These are phyloP conservation scores for Globisporangium heterothallicum DNA, from an alignment of 352 stramenopile species.

Conservation along the genomic window DNA sequence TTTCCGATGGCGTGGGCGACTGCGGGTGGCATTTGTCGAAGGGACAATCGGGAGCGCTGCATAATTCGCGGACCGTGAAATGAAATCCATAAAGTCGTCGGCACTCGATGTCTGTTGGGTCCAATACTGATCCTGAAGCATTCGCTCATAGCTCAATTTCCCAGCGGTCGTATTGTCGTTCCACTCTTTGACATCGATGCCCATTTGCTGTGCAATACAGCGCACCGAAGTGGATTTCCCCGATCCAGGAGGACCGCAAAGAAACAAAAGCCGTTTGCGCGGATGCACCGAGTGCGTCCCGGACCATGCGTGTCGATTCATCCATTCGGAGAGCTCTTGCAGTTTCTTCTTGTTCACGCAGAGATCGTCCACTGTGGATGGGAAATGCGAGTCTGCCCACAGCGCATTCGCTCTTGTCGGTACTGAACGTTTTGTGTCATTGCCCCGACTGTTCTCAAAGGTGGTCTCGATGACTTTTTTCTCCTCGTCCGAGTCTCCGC, in stretches of 20 bases:
- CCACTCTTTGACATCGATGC: conserved; percentile 60
- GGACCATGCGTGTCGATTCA: conserved; percentile 24
- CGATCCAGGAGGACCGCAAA: conserved; percentile 71
- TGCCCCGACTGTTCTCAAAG: not conserved
- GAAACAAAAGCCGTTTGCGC: conserved; percentile 64
- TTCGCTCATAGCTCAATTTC: conserved; percentile 46
- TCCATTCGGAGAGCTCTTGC: conserved; percentile 63
- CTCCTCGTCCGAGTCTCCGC: conserved; percentile 20
- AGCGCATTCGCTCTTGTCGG: conserved; percentile 16
- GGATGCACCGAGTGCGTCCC: conserved; percentile 5
- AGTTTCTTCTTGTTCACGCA: conserved; percentile 84
- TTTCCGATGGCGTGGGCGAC: conserved; percentile 8
- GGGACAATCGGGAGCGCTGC: conserved; percentile 44
- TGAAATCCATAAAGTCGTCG: conserved; percentile 79
- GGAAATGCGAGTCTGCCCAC: conserved; percentile 47
- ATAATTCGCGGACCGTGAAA: conserved; percentile 66
- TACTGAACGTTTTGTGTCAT: too few species aligned
- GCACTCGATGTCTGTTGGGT: conserved; percentile 38
- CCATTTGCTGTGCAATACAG: conserved; percentile 44
- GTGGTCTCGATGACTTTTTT: conserved; percentile 9
- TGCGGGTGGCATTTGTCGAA: too few species aligned
- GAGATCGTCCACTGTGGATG: conserved; percentile 50
- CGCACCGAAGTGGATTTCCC: conserved; percentile 79
- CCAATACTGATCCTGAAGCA: conserved; percentile 46
- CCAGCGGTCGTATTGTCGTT: conserved; percentile 56